These are phyloP conservation scores for Hysterangium stoloniferum DNA, from an alignment of 768 basidiomycete species.

Conservation along the genomic window DNA sequence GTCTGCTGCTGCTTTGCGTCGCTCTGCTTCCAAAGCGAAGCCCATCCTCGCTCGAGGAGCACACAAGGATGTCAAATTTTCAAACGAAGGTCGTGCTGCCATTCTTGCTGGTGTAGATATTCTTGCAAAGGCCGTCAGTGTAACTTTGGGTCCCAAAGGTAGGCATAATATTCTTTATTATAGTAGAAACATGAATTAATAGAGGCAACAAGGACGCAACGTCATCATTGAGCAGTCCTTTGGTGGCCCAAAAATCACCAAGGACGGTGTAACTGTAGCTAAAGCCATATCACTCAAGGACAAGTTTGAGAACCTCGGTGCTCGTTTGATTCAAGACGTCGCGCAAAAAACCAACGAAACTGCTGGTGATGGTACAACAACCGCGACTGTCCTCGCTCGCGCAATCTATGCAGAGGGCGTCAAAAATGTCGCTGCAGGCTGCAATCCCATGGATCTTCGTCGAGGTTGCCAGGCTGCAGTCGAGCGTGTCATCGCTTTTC, in stretches of 20 bases:
- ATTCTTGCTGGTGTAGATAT: slow-evolving; percentile 95
- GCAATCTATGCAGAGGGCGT: slow-evolving; percentile 98
- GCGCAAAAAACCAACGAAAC: slow-evolving; percentile 95
- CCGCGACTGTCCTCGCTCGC: slow-evolving; percentile 92
- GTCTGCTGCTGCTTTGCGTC: slow-evolving; percentile 61
- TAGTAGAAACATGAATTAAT: slow-evolving; percentile 12
- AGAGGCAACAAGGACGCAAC: slow-evolving; percentile 61
- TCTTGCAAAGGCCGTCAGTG: slow-evolving; percentile 92
- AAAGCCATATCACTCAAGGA: slow-evolving; percentile 92
- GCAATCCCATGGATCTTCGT: slow-evolving; percentile 99
- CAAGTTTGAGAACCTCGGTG: slow-evolving; percentile 98
- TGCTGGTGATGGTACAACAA: slow-evolving; percentile 97
- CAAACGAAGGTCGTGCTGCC: slow-evolving; percentile 87
- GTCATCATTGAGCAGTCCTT: slow-evolving; percentile 96
- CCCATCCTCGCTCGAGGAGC: slow-evolving; percentile 50
- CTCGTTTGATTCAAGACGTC: slow-evolving; percentile 91
- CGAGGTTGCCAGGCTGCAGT: slow-evolving; percentile 97
- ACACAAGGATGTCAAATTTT: slow-evolving; percentile 97
- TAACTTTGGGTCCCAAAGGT: slow-evolving; percentile 97
- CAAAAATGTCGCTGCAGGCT: slow-evolving; percentile 98
- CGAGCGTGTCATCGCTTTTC: slow-evolving; percentile 87
- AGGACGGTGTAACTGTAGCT: slow-evolving; percentile 97
- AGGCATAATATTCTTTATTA: slow-evolving; percentile 12
- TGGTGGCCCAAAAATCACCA: slow-evolving; percentile 92
- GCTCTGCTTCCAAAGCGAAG: slow-evolving; percentile 40